Evolutionary conservation across 371 early-diverging fungal genomes (phyloP).

Genomic region (Syncephalis plumigaleata): DNA sequence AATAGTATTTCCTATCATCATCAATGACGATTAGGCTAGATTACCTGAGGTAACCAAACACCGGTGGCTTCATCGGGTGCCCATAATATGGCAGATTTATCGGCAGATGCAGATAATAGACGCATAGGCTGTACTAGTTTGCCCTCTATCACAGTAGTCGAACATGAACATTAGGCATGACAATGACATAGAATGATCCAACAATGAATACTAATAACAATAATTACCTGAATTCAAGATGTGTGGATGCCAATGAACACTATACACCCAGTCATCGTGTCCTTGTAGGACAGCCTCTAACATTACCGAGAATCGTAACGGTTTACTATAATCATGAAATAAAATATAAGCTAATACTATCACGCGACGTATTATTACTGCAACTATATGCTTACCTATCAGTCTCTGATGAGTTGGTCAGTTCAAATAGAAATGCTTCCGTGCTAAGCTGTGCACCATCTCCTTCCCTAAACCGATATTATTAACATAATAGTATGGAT

Average conservation of each 20-base stretch:
- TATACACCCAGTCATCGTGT: constrained; percentile 92
- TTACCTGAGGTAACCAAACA: constrained; percentile 64
- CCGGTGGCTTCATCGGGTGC: constrained; percentile 58
- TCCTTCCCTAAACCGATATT: not conserved
- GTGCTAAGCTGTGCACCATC: constrained; percentile 5
- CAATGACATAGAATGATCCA: not conserved
- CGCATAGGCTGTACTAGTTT: constrained; percentile 41
- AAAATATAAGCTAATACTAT: not conserved
- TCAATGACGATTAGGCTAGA: not conserved
- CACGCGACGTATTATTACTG: too few species aligned
- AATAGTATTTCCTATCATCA: not conserved
- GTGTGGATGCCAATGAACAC: constrained; percentile 19
- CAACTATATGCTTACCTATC: not conserved
- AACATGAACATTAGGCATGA: too few species aligned
- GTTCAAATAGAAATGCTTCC: constrained; percentile 5
- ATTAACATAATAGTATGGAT: constrained; percentile 3
- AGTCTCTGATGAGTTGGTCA: not conserved
- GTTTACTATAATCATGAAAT: not conserved
- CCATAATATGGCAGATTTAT: constrained; percentile 90
- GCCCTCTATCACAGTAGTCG: constrained; percentile 6
- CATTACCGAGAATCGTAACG: constrained; percentile 40
- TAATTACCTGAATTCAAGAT: too few species aligned
- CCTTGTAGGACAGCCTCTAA: constrained; percentile 81
- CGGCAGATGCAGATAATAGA: constrained; percentile 77
- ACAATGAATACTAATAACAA: too few species aligned